Evolutionary conservation across 1,284 basidiomycete genomes (phyloP).

Genomic region (Cutaneotrichosporon mucoides): DNA sequence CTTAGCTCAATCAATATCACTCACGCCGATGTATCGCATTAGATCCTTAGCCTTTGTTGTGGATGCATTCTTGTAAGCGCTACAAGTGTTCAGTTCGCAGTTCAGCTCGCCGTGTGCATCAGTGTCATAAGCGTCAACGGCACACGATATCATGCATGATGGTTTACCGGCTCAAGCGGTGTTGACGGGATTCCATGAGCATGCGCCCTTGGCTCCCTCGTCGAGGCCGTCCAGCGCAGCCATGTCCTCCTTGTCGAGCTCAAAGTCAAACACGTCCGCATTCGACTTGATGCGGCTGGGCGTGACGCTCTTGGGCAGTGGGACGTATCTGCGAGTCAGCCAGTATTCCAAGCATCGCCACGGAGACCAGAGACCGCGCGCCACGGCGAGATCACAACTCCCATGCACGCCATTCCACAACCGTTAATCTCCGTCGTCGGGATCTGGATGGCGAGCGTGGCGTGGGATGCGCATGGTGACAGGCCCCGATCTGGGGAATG

Average conservation of each 20-base stretch:
- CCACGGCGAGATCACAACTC: neutral
- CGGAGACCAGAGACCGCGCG: neutral
- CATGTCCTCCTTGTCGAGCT: constrained; percentile 62
- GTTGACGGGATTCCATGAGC: constrained; percentile 68
- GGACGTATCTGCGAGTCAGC: constrained; percentile 55
- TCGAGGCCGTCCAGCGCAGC: constrained; percentile 60
- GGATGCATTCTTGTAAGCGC: neutral
- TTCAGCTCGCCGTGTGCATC: too few relatives aligned
- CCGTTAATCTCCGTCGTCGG: too few relatives aligned
- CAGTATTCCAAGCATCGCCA: neutral
- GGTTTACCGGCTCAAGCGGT: neutral
- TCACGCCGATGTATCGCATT: neutral
- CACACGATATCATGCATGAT: too few relatives aligned
- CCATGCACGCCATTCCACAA: too few relatives aligned
- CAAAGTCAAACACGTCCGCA: constrained; percentile 65
- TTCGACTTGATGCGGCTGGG: constrained; percentile 66
- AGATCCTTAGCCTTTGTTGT: neutral
- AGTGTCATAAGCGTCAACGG: too few relatives aligned
- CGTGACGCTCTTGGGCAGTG: constrained; percentile 71
- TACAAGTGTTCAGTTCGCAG: neutral
- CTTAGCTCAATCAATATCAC: neutral
- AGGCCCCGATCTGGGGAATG: too few relatives aligned
- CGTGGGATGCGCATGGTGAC: too few relatives aligned
- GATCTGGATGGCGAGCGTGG: too few relatives aligned
- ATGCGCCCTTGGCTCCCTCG: constrained; percentile 58